These are phyloP conservation scores for Linum tenue DNA, from an alignment of 345 rosid species.

Conservation along the genomic window DNA sequence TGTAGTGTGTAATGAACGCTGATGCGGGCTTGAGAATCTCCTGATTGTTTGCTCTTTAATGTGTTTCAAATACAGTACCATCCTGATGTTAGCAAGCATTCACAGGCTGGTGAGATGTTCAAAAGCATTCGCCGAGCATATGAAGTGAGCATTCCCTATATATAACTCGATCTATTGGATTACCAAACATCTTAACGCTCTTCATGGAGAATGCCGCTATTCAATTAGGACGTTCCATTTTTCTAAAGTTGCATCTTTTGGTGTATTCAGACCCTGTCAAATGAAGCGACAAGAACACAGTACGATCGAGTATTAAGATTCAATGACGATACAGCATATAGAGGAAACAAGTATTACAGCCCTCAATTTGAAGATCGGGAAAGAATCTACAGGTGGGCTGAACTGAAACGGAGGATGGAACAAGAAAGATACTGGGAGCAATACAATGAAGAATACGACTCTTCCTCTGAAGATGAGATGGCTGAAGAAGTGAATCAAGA, in stretches of 20 bases:
- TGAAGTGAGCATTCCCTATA: conserved; percentile 42
- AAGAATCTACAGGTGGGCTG: conserved; percentile 52
- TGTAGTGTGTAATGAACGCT: too few species aligned
- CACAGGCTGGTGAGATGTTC: conserved; percentile 59
- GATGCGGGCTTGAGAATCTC: neutral
- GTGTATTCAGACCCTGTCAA: conserved; percentile 48
- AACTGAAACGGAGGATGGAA: conserved; percentile 45
- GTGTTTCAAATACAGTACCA: conserved; percentile 47
- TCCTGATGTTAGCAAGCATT: conserved; percentile 81
- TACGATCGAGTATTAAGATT: conserved; percentile 48
- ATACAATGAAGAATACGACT: conserved; percentile 22
- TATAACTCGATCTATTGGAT: neutral
- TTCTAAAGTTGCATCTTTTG: conserved; percentile 4
- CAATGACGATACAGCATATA: conserved; percentile 26
- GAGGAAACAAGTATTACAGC: conserved; percentile 25
- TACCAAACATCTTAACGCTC: neutral
- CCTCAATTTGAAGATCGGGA: conserved; percentile 40
- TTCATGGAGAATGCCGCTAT: neutral
- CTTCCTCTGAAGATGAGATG: conserved; percentile 24
- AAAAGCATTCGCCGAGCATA: conserved; percentile 64
- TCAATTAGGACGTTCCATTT: neutral
- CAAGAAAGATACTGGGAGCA: conserved; percentile 44
- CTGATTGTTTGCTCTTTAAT: conserved; percentile 1
- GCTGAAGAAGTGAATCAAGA: conserved; percentile 30
- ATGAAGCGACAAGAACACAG: conserved; percentile 49